phyloP scores from a whole-genome alignment of 257 asterid genomes.

The Handroanthus guayacan region DNA sequence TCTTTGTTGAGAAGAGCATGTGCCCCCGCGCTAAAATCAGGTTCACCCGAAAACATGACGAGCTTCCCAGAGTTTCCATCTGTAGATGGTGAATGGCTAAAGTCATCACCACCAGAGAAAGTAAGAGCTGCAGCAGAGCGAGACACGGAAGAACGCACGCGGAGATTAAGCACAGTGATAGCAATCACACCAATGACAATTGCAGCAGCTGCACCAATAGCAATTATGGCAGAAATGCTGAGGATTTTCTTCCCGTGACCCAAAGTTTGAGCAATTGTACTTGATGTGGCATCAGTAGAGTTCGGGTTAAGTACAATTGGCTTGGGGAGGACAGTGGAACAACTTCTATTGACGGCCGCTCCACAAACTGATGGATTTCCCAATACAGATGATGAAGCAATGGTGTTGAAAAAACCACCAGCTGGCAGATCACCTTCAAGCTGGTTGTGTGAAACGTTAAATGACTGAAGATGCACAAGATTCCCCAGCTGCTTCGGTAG shows the following conservation, averaged over 20 bases:
- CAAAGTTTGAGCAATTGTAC: slow-evolving; percentile 50
- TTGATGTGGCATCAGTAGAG: slow-evolving; percentile 66
- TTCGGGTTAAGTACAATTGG: slow-evolving; percentile 92
- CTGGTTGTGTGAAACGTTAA: slow-evolving; percentile 88
- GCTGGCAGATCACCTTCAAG: slow-evolving; percentile 82
- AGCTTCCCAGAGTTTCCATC: slow-evolving; percentile 85
- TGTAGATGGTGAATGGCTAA: slow-evolving; percentile 63
- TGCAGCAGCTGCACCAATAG: slow-evolving; percentile 88
- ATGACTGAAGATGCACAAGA: slow-evolving; percentile 68
- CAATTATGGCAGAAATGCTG: slow-evolving; percentile 85
- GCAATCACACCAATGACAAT: slow-evolving; percentile 87
- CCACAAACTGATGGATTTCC: slow-evolving; percentile 88
- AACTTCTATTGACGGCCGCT: slow-evolving; percentile 64
- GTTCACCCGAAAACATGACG: slow-evolving; percentile 89
- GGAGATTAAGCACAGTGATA: slow-evolving; percentile 80
- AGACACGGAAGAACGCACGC: slow-evolving; percentile 66
- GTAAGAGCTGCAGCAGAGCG: slow-evolving; percentile 65
- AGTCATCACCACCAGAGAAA: slow-evolving; percentile 77
- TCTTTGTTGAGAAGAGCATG: slow-evolving; percentile 87
- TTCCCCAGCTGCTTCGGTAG: slow-evolving; percentile 76
- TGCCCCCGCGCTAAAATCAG: slow-evolving; percentile 77
- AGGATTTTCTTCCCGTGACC: slow-evolving; percentile 76
- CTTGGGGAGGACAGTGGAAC: slow-evolving; percentile 78
- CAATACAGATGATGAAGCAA: slow-evolving; percentile 66
- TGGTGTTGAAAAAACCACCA: slow-evolving; percentile 80